Evolutionary conservation across 2,329 filamentous ascomycete species (phyloP), one percentile per base, ranked within the genome.

Genomic region (Sporothrix pseudoabietina): DNA sequence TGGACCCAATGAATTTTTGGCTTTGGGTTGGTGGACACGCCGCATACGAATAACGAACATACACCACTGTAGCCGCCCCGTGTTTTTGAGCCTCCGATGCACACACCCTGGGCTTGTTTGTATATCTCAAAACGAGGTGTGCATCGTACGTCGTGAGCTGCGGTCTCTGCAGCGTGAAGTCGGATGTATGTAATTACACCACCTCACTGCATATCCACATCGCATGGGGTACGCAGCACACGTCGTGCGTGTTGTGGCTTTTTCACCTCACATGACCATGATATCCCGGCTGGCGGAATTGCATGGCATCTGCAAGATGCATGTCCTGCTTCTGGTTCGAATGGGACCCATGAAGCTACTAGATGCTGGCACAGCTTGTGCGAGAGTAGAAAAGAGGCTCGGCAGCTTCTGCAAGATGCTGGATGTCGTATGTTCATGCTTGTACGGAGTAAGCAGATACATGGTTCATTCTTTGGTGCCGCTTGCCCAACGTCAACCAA

Each of bases 211-310:
- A 19, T 41, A 71, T 22, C 66, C 61, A 44, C 59, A 44, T 39
- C 39, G 39, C 39, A 47, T 47, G 35, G 55, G 35, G 61, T 66
- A 26, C 22, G n/a, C 65, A 35, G 12, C 54, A 73, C 41, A 68
- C 32, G 30, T 30, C 49, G 49, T 44, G 39, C 66, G 47, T 70
- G 44, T 70, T 14, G 16, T 54, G 16, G 16, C 32, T 65, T 70
- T 71, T 71, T 71, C 69, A 26, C 59, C 70, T 66, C 72, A 73
- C 72, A 73, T 73, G 72, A 73, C 72, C 63, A 19, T 54, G 26
- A 59, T n/a, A 73, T 52, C 47, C 72, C 39, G 69, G 72, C 55
- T 30, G 41, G 4, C 68, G 30, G 61, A 52, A 73, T 71, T 73
- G 72, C 55, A 70, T 47, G 65, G 19, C 72, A 44, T 49, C 39